Evolutionary conservation across 257 asterid genomes (phyloP).

Genomic region (Primulina eburnea): DNA sequence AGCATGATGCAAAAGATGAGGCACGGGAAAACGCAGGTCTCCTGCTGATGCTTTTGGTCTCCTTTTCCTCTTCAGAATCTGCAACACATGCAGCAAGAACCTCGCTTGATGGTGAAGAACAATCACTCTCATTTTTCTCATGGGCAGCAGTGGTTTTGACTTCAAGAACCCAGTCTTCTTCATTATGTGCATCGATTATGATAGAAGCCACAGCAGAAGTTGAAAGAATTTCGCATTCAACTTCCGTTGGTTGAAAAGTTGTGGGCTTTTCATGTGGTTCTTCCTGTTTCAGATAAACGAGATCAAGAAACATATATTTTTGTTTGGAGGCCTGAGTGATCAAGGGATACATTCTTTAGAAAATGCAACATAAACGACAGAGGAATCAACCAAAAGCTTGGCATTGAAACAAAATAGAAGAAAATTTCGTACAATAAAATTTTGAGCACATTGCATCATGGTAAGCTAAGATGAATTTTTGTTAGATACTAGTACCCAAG

Average conservation of each 20-base stretch:
- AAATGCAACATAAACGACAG: not conserved
- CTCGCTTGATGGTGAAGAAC: slow-evolving; percentile 26
- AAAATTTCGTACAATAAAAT: not conserved
- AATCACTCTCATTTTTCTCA: slow-evolving; percentile 1
- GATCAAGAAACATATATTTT: slow-evolving; percentile 18
- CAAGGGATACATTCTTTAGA: no score
- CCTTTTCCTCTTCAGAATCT: slow-evolving; percentile 59
- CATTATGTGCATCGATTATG: slow-evolving; percentile 24
- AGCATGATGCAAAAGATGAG: not conserved
- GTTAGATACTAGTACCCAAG: not conserved
- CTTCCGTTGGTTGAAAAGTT: slow-evolving; percentile 19
- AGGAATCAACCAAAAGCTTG: slow-evolving; percentile 2
- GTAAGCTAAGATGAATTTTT: no score
- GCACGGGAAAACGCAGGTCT: not conserved
- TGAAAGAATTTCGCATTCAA: slow-evolving; percentile 16
- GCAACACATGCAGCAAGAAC: slow-evolving; percentile 38
- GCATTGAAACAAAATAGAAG: not conserved
- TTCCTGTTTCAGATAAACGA: slow-evolving; percentile 36
- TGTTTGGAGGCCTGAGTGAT: not conserved
- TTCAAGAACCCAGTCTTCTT: slow-evolving; percentile 29
- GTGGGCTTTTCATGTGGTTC: slow-evolving; percentile 28
- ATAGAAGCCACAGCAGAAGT: slow-evolving; percentile 14
- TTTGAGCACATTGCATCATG: not conserved
- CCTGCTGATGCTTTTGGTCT: slow-evolving; percentile 14
- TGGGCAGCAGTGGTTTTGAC: slow-evolving; percentile 28